Evolutionary conservation across 2,329 filamentous ascomycete genomes (phyloP).

Genomic region (Trichoderma sp.): DNA sequence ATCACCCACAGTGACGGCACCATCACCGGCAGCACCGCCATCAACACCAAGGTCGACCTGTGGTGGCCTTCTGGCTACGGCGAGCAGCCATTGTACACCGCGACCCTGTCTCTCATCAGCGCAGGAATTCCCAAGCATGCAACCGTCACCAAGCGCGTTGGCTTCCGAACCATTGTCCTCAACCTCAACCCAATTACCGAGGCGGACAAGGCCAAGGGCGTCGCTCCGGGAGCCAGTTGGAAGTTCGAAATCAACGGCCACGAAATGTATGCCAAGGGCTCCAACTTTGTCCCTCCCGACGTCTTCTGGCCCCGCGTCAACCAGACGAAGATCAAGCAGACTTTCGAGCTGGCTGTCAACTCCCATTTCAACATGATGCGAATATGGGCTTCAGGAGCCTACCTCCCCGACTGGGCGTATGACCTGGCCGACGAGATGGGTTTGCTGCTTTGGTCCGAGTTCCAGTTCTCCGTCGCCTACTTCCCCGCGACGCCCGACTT

Average conservation of each 20-base stretch:
- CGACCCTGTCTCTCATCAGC: constrained; percentile 48
- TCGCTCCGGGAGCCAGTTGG: constrained; percentile 49
- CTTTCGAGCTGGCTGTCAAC: constrained; percentile 53
- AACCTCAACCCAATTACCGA: constrained; percentile 58
- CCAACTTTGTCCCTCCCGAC: constrained; percentile 32
- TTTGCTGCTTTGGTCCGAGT: constrained; percentile 64
- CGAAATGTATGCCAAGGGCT: constrained; percentile 57
- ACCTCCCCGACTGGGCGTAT: constrained; percentile 63
- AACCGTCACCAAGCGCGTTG: constrained; percentile 38
- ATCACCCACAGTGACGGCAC: constrained; percentile 34
- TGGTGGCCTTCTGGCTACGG: constrained; percentile 65
- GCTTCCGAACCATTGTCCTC: constrained; percentile 64
- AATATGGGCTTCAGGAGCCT: constrained; percentile 63
- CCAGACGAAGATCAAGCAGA: constrained; percentile 50
- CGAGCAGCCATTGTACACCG: constrained; percentile 58
- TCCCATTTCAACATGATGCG: constrained; percentile 65
- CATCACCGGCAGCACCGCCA: constrained; percentile 53
- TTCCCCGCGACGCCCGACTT: constrained; percentile 59
- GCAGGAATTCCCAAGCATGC: constrained; percentile 48
- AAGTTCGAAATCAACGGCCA: constrained; percentile 68
- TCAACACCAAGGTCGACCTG: constrained; percentile 50
- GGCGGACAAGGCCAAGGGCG: constrained; percentile 54
- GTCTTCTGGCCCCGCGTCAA: constrained; percentile 50
- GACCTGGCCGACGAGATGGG: constrained; percentile 64
- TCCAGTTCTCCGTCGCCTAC: constrained; percentile 62